Conservation (phyloP, 202 grass and related monocot genomes). For the Schoenoplectus triqueter region DNA sequence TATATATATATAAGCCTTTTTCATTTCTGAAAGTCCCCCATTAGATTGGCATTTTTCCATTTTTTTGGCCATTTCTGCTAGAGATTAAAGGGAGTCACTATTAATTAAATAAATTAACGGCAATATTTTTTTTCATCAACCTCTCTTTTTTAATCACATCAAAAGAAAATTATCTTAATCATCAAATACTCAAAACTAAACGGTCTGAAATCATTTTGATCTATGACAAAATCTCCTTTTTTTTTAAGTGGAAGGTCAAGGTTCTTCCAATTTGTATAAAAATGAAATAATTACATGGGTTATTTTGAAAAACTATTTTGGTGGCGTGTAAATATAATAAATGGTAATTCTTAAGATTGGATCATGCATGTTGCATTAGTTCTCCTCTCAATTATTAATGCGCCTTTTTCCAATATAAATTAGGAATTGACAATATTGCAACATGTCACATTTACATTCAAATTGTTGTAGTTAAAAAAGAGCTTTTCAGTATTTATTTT, state of each 20-base stretch:
- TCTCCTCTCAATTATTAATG: background rate
- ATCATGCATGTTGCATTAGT: background rate
- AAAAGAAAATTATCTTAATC: too few relatives aligned
- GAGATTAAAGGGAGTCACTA: too few relatives aligned
- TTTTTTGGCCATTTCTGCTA: background rate
- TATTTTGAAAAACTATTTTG: background rate
- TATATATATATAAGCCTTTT: background rate
- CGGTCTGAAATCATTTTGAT: too few relatives aligned
- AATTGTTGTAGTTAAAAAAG: background rate
- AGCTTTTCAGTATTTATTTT: constrained; percentile 16
- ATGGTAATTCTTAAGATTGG: background rate
- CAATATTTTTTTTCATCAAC: too few relatives aligned
- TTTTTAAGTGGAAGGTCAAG: too few relatives aligned
- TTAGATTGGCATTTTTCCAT: background rate
- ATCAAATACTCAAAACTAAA: too few relatives aligned
- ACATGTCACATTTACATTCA: background rate
- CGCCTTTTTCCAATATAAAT: background rate
- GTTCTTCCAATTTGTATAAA: too few relatives aligned
- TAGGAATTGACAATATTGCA: background rate
- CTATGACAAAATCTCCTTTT: too few relatives aligned
- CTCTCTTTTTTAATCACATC: too few relatives aligned
- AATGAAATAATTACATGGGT: too few relatives aligned
- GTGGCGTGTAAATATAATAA: background rate
- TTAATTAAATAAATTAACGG: too few relatives aligned
- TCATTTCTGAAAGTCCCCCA: background rate